Evolutionary conservation across 306 rosid species (phyloP).

Genomic region (Acacia confusa): DNA sequence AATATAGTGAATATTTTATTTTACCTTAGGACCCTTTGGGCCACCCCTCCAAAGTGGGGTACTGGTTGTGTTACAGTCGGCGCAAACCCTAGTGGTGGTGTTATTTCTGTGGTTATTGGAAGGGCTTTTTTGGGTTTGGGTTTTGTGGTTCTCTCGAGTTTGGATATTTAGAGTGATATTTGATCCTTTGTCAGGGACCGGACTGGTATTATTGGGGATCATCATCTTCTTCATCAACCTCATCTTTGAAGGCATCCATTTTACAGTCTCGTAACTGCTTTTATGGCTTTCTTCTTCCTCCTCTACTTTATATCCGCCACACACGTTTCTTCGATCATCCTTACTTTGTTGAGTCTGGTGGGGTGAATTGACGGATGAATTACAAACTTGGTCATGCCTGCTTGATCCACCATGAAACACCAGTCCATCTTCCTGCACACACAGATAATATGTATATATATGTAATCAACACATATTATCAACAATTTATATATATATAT

Average conservation of each 20-base stretch:
- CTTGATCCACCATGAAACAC: slow-evolving; percentile 41
- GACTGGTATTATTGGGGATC: slow-evolving; percentile 19
- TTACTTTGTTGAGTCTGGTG: slow-evolving; percentile 21
- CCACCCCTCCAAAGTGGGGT: slow-evolving; percentile 99
- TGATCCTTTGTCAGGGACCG: slow-evolving; percentile 12
- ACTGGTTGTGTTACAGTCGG: slow-evolving; percentile 70
- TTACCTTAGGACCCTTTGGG: slow-evolving; percentile 94
- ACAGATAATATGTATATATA: neutral
- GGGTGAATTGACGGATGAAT: slow-evolving; percentile 26
- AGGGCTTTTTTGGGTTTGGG: slow-evolving; percentile 41
- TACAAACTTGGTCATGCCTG: slow-evolving; percentile 5
- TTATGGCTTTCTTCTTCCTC: slow-evolving; percentile 7
- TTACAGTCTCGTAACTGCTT: slow-evolving; percentile 39
- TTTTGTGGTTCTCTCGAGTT: slow-evolving; percentile 25
- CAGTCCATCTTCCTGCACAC: slow-evolving; percentile 29
- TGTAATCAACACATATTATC: neutral
- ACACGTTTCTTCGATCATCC: slow-evolving; percentile 9
- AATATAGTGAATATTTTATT: neutral
- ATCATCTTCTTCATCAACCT: slow-evolving; percentile 70
- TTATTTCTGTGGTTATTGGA: slow-evolving; percentile 10
- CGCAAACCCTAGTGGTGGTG: slow-evolving; percentile 69
- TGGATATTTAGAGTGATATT: slow-evolving; percentile 24
- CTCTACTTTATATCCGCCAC: slow-evolving; percentile 21
- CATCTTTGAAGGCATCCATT: slow-evolving; percentile 80
- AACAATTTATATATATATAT: neutral